phyloP scores from a whole-genome alignment of 441 rosid species.

The Rhodomyrtus psidioides region DNA sequence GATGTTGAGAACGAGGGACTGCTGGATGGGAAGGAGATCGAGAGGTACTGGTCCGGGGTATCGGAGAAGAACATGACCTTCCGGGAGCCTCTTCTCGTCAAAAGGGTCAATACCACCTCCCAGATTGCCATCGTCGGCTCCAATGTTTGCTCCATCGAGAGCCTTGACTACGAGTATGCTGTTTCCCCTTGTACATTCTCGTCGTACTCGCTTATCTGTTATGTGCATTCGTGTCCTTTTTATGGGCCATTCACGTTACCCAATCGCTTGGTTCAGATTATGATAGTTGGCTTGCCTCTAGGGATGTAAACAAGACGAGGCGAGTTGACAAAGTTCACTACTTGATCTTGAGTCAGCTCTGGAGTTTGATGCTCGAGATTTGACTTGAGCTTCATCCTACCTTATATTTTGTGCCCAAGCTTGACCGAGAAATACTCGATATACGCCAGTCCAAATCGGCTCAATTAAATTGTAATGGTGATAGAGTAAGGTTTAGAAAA shows the following conservation, averaged over 20 bases:
- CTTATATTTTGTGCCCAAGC: not conserved
- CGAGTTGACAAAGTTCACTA: not conserved
- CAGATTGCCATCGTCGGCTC: conserved; percentile 91
- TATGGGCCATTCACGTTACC: not conserved
- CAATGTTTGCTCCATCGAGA: conserved; percentile 66
- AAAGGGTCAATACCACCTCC: conserved; percentile 30
- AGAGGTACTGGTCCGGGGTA: not conserved
- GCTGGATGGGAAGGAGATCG: not conserved
- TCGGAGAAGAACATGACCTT: not conserved
- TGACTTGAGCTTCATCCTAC: not conserved
- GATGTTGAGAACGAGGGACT: not conserved
- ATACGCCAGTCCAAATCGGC: not conserved
- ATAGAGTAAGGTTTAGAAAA: not conserved
- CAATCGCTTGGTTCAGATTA: not conserved
- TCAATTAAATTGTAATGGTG: not conserved
- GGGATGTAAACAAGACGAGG: not conserved
- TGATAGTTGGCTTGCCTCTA: not conserved
- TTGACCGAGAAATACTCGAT: not conserved
- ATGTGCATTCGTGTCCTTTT: not conserved
- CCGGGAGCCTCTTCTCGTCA: not conserved
- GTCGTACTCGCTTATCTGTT: not conserved
- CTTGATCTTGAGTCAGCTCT: not conserved
- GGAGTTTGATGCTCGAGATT: not conserved
- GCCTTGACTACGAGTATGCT: conserved; percentile 76
- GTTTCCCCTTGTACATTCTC: not conserved